Conservation (phyloP, 2,329 filamentous ascomycete genomes). For the Paracorniculantispora psalliotae region DNA sequence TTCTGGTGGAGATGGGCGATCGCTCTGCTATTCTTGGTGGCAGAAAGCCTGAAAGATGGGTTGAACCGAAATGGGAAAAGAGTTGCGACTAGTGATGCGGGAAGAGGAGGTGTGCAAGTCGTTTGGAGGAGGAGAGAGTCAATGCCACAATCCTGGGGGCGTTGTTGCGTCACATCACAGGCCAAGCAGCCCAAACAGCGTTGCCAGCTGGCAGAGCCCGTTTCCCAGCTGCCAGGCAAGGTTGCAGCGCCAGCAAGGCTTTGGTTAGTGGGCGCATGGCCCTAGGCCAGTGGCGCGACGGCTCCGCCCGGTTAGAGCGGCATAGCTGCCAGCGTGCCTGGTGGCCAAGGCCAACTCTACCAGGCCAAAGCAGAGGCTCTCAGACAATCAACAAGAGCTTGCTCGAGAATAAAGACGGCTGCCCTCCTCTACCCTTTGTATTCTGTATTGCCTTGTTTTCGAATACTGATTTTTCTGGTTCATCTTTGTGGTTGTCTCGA, state of each 20-base stretch:
- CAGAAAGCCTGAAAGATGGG: not conserved
- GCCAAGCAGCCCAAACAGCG: not conserved
- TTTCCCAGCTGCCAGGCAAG: not conserved
- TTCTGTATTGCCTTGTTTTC: not conserved
- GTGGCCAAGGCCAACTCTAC: not conserved
- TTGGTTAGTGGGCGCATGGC: not conserved
- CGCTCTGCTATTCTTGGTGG: constrained; percentile 1
- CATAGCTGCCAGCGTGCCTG: not conserved
- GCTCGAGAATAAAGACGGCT: constrained; percentile 5
- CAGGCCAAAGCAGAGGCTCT: not conserved
- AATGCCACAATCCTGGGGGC: not conserved
- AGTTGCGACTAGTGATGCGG: constrained; percentile 1
- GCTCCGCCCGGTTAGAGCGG: constrained; percentile 9
- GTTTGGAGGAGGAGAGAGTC: not conserved
- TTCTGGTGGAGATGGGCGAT: not conserved
- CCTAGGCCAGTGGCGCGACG: not conserved
- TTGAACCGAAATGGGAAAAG: not conserved
- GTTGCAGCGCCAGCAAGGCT: not conserved
- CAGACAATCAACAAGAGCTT: not conserved
- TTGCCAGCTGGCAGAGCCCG: constrained; percentile 4
- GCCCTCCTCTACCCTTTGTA: not conserved
- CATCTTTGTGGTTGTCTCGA: not conserved
- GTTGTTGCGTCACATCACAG: not conserved
- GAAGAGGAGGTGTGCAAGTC: not conserved
- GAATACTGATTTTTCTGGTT: not conserved